These are phyloP conservation scores for Lactarius akahatsu DNA, from an alignment of 768 basidiomycete genomes.

Conservation along the genomic window DNA sequence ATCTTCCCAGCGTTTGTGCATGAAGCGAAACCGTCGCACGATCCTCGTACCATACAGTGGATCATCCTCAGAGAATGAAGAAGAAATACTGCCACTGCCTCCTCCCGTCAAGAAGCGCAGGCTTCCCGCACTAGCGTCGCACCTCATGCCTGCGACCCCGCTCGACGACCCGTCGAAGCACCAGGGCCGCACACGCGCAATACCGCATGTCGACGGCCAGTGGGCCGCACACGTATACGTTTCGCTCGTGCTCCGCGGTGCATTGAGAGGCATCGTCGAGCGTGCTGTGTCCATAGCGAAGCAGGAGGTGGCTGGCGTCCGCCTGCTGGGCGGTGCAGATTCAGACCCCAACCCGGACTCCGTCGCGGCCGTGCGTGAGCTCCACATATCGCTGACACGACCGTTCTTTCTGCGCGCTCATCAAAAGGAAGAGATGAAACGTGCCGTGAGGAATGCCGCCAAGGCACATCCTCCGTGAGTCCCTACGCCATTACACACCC, in stretches of 20 bases:
- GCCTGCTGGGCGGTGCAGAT: slow-evolving; percentile 40
- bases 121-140: slow-evolving; percentile 56
- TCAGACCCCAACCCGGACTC: slow-evolving; percentile 25
- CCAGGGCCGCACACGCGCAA: slow-evolving; percentile 75
- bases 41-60: slow-evolving; percentile 23
- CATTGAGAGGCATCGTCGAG: slow-evolving; percentile 48
- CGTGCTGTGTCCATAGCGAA: slow-evolving; percentile 48
- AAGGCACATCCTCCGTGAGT: slow-evolving; percentile 49
- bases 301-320: slow-evolving; percentile 46
- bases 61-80: slow-evolving; percentile 16
- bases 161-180: slow-evolving; percentile 75
- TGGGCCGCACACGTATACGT: slow-evolving; percentile 80
- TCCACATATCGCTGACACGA: slow-evolving; percentile 85
- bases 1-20: background rate
- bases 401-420: slow-evolving; percentile 78
- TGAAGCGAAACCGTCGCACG: slow-evolving; percentile 22
- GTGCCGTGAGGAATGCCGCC: slow-evolving; percentile 55
- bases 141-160: slow-evolving; percentile 49
- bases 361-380: slow-evolving; percentile 39
- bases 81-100: slow-evolving; percentile 4
- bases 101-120: slow-evolving; percentile 44
- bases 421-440: slow-evolving; percentile 72
- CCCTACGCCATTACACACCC: slow-evolving; percentile 6
- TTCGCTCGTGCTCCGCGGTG: slow-evolving; percentile 48
- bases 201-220: slow-evolving; percentile 85